Conservation (phyloP, 1,139 yeast genomes). For the Candida pseudoviswanathii region DNA sequence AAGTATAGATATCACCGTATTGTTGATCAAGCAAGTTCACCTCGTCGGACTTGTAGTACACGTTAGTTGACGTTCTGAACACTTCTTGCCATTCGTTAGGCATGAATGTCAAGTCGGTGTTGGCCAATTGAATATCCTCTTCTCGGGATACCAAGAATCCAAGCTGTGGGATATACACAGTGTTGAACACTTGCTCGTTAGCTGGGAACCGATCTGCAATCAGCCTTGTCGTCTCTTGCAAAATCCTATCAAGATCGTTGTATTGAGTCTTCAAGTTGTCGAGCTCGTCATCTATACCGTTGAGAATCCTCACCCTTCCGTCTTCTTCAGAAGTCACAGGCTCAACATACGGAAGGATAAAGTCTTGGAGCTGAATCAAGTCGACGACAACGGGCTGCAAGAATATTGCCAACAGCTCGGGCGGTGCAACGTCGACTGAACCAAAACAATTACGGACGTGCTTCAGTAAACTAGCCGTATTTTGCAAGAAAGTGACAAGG, state of each 20-base stretch:
- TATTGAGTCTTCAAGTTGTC: slow-evolving; percentile 33
- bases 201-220: slow-evolving; percentile 17
- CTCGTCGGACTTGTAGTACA: slow-evolving; percentile 34
- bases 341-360: slow-evolving; percentile 29
- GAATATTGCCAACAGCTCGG: slow-evolving; percentile 6
- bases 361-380: slow-evolving; percentile 12
- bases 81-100: slow-evolving; percentile 32
- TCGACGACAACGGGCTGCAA: slow-evolving; percentile 11
- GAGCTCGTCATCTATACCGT: slow-evolving; percentile 29
- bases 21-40: slow-evolving; percentile 33
- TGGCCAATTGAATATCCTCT: slow-evolving; percentile 11
- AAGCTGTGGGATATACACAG: slow-evolving; percentile 46
- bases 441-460: slow-evolving; percentile 7
- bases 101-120: background rate
- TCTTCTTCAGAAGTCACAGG: slow-evolving; percentile 32
- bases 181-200: slow-evolving; percentile 22
- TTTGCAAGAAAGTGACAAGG: slow-evolving; percentile 20
- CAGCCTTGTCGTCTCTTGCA: slow-evolving; percentile 17
- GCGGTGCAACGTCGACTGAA: background rate
- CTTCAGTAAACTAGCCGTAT: slow-evolving; percentile 13
- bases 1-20: slow-evolving; percentile 44
- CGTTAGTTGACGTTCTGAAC: slow-evolving; percentile 37
- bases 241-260: slow-evolving; percentile 33
- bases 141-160: slow-evolving; percentile 37
- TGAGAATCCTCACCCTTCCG: slow-evolving; percentile 28